Base-by-base conservation (phyloP, 108 stramenopile species). In the Cyclostephanos invisitatus region DNA sequence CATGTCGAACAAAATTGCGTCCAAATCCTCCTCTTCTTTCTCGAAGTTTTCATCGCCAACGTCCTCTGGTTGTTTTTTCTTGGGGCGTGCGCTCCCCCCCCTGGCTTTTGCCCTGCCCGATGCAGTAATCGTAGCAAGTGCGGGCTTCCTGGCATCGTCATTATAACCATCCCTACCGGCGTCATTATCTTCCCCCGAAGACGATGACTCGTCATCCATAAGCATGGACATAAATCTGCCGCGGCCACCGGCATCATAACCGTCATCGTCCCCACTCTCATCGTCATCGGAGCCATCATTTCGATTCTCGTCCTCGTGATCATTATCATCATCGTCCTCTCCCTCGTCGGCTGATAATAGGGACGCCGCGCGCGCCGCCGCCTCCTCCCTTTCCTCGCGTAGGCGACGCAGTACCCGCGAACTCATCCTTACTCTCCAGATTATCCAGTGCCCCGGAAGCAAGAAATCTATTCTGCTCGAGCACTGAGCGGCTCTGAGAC, bases 401-500 rank as follows among this genome's bases (percentile, higher is more conserved):
- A 93, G 79, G 25, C 83, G 80, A 7, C 84, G 78, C 28, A 90
- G 65, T 20, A 82, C 87, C 72, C 92, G 75, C 11, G 85, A 79
- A 67, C 92, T 93, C 92, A 93, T 92, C 40, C 40, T 11, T 11
- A 8, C 12, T 1, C 40, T n/a, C n/a, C n/a, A n/a, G n/a, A n/a
- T n/a, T n/a, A n/a, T n/a, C n/a, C n/a, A n/a, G n/a, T n/a, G n/a
- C n/a, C n/a, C n/a, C n/a, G n/a, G n/a, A n/a, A n/a, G n/a, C n/a
- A n/a, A n/a, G n/a, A n/a, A n/a, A n/a, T n/a, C n/a, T n/a, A n/a
- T n/a, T n/a, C n/a, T n/a, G n/a, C n/a, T n/a, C n/a, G n/a, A n/a
- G n/a, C n/a, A n/a, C n/a, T n/a, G n/a, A n/a, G n/a, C n/a, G n/a
- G n/a, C n/a, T n/a, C n/a, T n/a, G n/a, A n/a, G n/a, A n/a, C n/a